Evolutionary conservation across 495 filamentous ascomycete genomes (phyloP), one percentile per base, ranked within the genome.

Genomic region (Hamigera avellanea): DNA sequence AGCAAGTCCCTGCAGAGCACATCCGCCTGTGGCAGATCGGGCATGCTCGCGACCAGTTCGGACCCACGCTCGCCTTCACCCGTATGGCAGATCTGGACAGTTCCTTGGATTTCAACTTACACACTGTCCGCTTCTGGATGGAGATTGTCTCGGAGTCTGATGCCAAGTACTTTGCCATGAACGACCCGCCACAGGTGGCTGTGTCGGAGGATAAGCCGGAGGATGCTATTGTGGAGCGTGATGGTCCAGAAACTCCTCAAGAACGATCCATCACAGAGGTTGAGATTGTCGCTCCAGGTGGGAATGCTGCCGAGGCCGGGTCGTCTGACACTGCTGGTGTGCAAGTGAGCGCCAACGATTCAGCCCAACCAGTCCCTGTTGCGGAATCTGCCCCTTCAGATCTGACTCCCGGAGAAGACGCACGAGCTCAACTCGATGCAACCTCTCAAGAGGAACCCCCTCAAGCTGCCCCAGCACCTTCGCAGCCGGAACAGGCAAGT

Each of bases 1-100:
- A 59, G 9, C 16, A 33, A 1, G 42, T 50, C 26, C 40, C 45
- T 1, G 50, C 59, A 1, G 62, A 68, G 23, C 52, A 56, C 25
- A 50, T 68, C 27, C 62, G 61, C 18, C 50, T 68, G 14, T 68
- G 64, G 64, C 54, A 57, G 29, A 57, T 68, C 26, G 62, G 62
- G 17, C 56, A 64, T 17, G 57, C 54, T 21, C 56, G 49, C 25
- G 50, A 56, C 29, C 48, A 52, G 23, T 59, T 48, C 34, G 59
- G 55, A 0, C 47, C 62, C 7, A 59, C 59, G 7, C 46, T 65
- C 0, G 50, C 52, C 0, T 59, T 68, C 36, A 47, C 56, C 25
- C 59, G 59, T 1, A 48, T 64, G 21, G 51, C 53, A 0, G 51
- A 66, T 34, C 39, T 68, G 12, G 53, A 59, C 8, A 36, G 44